Evolutionary conservation across 768 basidiomycete genomes (phyloP).

Genomic region (Trametes punicea): DNA sequence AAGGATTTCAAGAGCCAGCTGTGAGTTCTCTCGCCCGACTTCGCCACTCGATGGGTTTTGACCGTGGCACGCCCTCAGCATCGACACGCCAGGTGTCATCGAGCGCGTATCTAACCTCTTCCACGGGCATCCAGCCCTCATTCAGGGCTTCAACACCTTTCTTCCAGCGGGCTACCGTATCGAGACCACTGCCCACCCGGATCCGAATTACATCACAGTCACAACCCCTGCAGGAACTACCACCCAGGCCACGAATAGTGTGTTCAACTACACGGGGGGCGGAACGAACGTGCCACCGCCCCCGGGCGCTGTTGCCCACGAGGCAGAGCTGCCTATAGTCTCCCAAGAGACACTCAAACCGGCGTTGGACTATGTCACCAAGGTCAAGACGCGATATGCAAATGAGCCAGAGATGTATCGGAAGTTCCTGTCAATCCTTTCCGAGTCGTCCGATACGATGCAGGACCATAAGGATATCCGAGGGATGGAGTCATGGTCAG

Average conservation of each 20-base stretch:
- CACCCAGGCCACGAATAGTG: slow-evolving; percentile 27
- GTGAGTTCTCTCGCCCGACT: slow-evolving; percentile 32
- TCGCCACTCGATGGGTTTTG: not conserved
- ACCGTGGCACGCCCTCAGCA: slow-evolving; percentile 46
- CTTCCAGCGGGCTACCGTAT: slow-evolving; percentile 93
- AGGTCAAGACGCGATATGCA: slow-evolving; percentile 87
- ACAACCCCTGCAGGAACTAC: slow-evolving; percentile 70
- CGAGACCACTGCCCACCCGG: slow-evolving; percentile 65
- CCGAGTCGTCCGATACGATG: slow-evolving; percentile 53
- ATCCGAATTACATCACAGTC: slow-evolving; percentile 67
- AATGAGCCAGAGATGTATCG: slow-evolving; percentile 80
- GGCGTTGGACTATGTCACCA: slow-evolving; percentile 95
- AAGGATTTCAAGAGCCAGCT: slow-evolving; percentile 71
- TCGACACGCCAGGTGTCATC: slow-evolving; percentile 97
- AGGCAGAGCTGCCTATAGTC: slow-evolving; percentile 4
- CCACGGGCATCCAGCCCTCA: slow-evolving; percentile 83
- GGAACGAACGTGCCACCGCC: slow-evolving; percentile 11
- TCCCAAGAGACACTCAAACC: slow-evolving; percentile 44
- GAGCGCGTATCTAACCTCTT: slow-evolving; percentile 92
- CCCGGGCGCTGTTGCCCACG: not conserved
- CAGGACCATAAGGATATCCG: slow-evolving; percentile 41
- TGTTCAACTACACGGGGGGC: slow-evolving; percentile 13
- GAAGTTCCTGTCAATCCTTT: slow-evolving; percentile 74
- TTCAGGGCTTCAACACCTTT: slow-evolving; percentile 98
- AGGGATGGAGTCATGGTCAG: slow-evolving; percentile 19